These are phyloP conservation scores for Podospora australis DNA, from an alignment of 495 filamentous ascomycete species.

Conservation along the genomic window DNA sequence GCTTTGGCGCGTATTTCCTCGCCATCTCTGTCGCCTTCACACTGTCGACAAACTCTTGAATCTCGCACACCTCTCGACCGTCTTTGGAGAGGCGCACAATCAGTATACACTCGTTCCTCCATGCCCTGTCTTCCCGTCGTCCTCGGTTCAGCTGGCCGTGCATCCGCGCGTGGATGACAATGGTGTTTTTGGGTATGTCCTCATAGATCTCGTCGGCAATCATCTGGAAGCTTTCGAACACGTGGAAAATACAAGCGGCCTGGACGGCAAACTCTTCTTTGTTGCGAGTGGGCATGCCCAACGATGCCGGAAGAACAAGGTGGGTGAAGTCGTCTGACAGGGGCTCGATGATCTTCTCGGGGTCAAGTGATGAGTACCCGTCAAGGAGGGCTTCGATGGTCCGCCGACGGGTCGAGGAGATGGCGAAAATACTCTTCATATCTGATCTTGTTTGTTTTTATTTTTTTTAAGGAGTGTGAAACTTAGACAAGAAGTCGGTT, in stretches of 20 bases:
- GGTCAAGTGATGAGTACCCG: slow-evolving; percentile 31
- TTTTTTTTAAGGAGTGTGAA: not conserved
- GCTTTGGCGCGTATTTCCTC: slow-evolving; percentile 22
- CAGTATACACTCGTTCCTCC: slow-evolving; percentile 38
- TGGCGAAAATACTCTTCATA: no score
- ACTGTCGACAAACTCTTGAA: slow-evolving; percentile 38
- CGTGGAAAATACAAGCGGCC: slow-evolving; percentile 29
- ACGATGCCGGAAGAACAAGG: slow-evolving; percentile 30
- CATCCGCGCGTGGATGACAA: slow-evolving; percentile 33
- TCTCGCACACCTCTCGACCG: slow-evolving; percentile 21
- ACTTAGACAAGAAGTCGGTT: no score
- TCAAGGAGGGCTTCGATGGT: slow-evolving; percentile 28
- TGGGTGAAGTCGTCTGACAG: slow-evolving; percentile 30
- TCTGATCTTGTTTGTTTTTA: not conserved
- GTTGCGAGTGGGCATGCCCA: slow-evolving; percentile 30
- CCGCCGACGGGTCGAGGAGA: slow-evolving; percentile 10
- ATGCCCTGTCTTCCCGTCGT: slow-evolving; percentile 6
- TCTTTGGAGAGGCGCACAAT: slow-evolving; percentile 28
- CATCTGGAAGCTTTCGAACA: slow-evolving; percentile 35
- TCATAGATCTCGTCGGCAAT: slow-evolving; percentile 30
- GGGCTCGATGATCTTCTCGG: slow-evolving; percentile 23
- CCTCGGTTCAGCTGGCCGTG: slow-evolving; percentile 21
- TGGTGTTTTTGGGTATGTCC: slow-evolving; percentile 20
- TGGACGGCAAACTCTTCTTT: slow-evolving; percentile 27
- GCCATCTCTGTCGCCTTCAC: slow-evolving; percentile 35